A percentile compares a stretch with the other conserved stretches of the same genome.
Conservation (phyloP, 495 filamentous ascomycete genomes). For the Parmelia sp. region DNA sequence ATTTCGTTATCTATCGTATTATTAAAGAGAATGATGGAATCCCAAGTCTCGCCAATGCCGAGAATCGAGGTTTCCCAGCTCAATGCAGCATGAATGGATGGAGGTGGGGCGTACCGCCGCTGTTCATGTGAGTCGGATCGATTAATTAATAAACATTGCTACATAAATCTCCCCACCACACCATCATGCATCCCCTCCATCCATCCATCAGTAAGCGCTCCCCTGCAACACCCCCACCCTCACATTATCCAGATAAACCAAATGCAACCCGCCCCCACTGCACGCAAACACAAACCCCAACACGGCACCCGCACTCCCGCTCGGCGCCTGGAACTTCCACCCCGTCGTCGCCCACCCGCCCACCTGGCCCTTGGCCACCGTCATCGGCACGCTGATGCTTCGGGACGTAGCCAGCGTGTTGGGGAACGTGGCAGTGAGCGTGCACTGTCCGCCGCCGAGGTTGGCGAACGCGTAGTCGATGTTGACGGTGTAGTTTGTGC, state of each 20-base stretch:
- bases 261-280: not conserved
- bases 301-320: not conserved
- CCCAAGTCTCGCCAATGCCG: no score
- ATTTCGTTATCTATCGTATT: no score
- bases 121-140: no score
- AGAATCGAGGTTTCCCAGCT: no score
- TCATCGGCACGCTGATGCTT: not conserved
- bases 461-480: conserved; percentile 1
- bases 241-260: conserved; percentile 1
- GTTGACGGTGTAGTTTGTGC: conserved; percentile 4
- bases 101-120: no score
- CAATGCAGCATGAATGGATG: no score
- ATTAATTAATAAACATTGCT: no score
- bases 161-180: no score
- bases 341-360: not conserved
- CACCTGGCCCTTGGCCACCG: not conserved
- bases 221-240: not conserved
- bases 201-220: not conserved
- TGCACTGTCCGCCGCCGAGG: not conserved
- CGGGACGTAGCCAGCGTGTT: not conserved
- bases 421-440: not conserved
- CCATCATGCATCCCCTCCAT: not conserved
- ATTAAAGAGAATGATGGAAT: no score
- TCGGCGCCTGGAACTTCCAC: conserved; percentile 3
- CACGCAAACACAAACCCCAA: not conserved